These are phyloP conservation scores for Linaria vulgaris DNA, from an alignment of 257 asterid species.

Conservation along the genomic window DNA sequence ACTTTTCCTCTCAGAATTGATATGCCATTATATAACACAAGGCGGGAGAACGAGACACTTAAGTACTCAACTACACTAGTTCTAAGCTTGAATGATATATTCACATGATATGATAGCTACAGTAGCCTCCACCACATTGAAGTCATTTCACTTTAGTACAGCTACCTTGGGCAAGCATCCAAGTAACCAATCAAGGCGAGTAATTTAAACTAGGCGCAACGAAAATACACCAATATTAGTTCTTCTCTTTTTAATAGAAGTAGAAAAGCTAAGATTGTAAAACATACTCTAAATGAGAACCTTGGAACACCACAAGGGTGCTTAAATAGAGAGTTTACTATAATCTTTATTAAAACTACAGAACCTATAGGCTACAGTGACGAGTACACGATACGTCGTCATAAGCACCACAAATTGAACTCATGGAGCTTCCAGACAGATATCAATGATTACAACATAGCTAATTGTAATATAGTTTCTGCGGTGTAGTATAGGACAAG, in stretches of 20 bases:
- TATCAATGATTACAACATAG: no score
- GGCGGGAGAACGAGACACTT: neutral
- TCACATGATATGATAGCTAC: neutral
- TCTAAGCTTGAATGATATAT: neutral
- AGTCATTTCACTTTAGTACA: neutral
- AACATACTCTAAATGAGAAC: neutral
- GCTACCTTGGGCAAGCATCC: neutral
- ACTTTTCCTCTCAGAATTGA: conserved; percentile 6
- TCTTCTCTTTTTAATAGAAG: neutral
- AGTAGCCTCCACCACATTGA: neutral
- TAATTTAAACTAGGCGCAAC: neutral
- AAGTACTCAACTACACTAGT: neutral
- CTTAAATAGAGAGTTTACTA: neutral
- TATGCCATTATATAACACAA: neutral
- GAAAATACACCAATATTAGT: neutral
- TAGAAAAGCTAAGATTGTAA: neutral
- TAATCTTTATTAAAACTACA: no score
- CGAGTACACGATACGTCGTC: no score
- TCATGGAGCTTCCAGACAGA: no score
- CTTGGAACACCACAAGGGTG: neutral
- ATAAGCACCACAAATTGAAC: no score
- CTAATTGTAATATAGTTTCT: no score
- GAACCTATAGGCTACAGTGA: no score
- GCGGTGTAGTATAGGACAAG: no score
- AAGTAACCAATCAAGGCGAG: neutral